These are phyloP conservation scores for Abelmoschus esculentus DNA, from an alignment of 345 rosid genomes.

Conservation along the genomic window DNA sequence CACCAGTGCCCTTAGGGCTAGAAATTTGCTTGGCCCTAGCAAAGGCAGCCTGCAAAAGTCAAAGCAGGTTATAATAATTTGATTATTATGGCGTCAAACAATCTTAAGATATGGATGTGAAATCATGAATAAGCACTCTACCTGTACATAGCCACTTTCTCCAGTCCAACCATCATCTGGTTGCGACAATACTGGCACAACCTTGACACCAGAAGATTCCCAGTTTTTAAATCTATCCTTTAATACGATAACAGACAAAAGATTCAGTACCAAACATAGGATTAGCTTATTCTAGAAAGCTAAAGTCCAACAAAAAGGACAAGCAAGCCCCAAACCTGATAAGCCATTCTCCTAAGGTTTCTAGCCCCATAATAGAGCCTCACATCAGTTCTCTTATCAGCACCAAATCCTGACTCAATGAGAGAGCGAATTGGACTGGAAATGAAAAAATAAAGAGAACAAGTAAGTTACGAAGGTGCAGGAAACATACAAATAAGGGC, in stretches of 20 bases:
- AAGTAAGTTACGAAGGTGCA: not conserved
- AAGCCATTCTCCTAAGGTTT: slow-evolving; percentile 91
- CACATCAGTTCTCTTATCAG: slow-evolving; percentile 64
- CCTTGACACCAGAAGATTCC: slow-evolving; percentile 81
- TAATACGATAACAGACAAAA: slow-evolving; percentile 11
- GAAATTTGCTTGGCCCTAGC: slow-evolving; percentile 52
- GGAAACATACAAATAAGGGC: not conserved
- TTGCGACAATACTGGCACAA: slow-evolving; percentile 82
- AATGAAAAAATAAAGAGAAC: slow-evolving; percentile 10
- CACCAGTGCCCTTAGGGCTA: slow-evolving; percentile 59
- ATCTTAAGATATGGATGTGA: not conserved
- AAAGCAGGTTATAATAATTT: slow-evolving; percentile 1
- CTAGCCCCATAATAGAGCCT: slow-evolving; percentile 93
- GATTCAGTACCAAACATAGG: not conserved
- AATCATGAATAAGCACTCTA: slow-evolving; percentile 10
- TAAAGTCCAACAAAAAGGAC: not conserved
- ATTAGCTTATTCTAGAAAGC: not conserved
- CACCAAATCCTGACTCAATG: slow-evolving; percentile 77
- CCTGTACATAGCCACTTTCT: slow-evolving; percentile 94
- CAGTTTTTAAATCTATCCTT: slow-evolving; percentile 88
- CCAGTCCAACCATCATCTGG: slow-evolving; percentile 79
- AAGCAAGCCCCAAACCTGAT: slow-evolving; percentile 54
- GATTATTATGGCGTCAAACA: not conserved
- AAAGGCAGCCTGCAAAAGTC: slow-evolving; percentile 71
- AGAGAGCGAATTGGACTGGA: slow-evolving; percentile 89